phyloP scores from a whole-genome alignment of 106 monocot genomes.

The Phalaenopsis aphrodite region DNA sequence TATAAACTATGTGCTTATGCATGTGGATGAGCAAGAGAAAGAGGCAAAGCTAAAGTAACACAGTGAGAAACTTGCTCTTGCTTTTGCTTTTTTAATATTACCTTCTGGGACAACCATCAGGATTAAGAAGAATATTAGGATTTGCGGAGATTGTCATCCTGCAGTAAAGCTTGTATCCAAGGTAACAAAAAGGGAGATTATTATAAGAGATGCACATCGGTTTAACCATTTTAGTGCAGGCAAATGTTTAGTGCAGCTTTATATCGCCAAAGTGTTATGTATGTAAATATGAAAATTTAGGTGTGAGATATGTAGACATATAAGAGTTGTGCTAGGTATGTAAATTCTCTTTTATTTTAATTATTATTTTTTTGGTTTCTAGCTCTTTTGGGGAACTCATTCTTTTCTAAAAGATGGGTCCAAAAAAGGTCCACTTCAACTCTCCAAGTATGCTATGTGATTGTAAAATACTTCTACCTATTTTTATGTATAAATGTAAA shows the following conservation, averaged over 20 bases:
- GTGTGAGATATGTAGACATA: too few species aligned
- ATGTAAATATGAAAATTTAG: too few species aligned
- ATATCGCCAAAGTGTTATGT: too few species aligned
- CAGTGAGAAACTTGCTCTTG: slow-evolving; percentile 24
- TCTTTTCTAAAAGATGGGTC: too few species aligned
- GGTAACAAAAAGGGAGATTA: slow-evolving; percentile 16
- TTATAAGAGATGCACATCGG: slow-evolving; percentile 20
- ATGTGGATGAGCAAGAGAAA: slow-evolving; percentile 22
- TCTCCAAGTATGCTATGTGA: too few species aligned
- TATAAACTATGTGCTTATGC: slow-evolving; percentile 18
- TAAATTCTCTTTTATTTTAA: too few species aligned
- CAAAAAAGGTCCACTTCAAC: too few species aligned
- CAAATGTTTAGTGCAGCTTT: slow-evolving; percentile 8
- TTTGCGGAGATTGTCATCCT: slow-evolving; percentile 24
- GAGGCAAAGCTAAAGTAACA: slow-evolving; percentile 17
- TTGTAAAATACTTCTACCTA: too few species aligned
- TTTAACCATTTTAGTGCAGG: slow-evolving; percentile 21
- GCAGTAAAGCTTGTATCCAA: slow-evolving; percentile 20
- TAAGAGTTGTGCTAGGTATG: too few species aligned
- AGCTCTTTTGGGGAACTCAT: too few species aligned
- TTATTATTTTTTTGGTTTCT: too few species aligned
- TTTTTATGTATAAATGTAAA: too few species aligned
- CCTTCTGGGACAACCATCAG: slow-evolving; percentile 10
- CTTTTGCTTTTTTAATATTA: slow-evolving; percentile 16
- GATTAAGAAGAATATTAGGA: slow-evolving; percentile 25